Evolutionary conservation across 768 basidiomycete species (phyloP).

Genomic region (Megacollybia marginata): DNA sequence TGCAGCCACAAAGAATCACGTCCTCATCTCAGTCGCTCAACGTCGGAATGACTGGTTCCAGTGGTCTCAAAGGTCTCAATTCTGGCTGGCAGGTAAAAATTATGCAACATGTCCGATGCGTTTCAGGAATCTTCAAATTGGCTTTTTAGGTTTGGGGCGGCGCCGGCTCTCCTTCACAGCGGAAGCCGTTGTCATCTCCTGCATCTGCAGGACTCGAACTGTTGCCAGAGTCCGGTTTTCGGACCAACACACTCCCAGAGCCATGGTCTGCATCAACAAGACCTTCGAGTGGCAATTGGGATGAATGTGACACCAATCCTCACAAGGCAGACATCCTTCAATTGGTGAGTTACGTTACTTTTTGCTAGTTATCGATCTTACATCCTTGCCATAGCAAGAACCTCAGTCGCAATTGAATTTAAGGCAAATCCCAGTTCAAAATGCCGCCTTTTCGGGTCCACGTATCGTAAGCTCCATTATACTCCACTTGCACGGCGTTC

Average conservation of each 20-base stretch:
- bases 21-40: slow-evolving; percentile 37
- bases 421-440: slow-evolving; percentile 39
- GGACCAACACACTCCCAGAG: slow-evolving; percentile 21
- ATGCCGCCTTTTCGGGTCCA: slow-evolving; percentile 28
- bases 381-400: slow-evolving; percentile 25
- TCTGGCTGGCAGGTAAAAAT: slow-evolving; percentile 61
- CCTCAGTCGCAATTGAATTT: slow-evolving; percentile 33
- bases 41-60: slow-evolving; percentile 40
- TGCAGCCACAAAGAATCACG: slow-evolving; percentile 37
- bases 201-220: not conserved
- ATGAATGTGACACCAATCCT: slow-evolving; percentile 40
- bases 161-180: slow-evolving; percentile 39
- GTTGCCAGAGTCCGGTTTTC: not conserved
- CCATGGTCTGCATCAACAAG: slow-evolving; percentile 42
- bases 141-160: slow-evolving; percentile 48
- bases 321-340: slow-evolving; percentile 43
- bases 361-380: not conserved
- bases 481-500: slow-evolving; percentile 4
- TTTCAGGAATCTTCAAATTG: slow-evolving; percentile 8
- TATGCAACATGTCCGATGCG: not conserved
- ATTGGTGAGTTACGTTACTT: slow-evolving; percentile 31
- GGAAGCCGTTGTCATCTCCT: slow-evolving; percentile 52
- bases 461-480: slow-evolving; percentile 29
- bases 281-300: slow-evolving; percentile 52
- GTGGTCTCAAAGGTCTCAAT: slow-evolving; percentile 43